Base-by-base conservation (phyloP, 2,329 filamentous ascomycete genomes). In the Penicillium polonicum region DNA sequence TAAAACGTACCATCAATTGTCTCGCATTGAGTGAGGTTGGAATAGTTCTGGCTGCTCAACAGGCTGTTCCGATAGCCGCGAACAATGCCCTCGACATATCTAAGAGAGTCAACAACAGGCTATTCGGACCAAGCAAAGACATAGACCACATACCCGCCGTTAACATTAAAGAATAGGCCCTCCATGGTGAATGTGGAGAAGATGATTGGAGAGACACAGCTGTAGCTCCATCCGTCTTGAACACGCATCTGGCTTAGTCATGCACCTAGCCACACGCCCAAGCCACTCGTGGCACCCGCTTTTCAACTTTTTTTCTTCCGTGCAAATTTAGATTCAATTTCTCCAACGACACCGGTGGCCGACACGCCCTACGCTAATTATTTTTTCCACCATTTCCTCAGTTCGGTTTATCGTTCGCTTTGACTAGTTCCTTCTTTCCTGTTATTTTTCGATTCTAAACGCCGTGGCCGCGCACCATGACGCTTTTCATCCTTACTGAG, bases 61-160 rank as follows among this genome's bases (percentile, higher is more conserved):
- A 99, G 88, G 71, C 88, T 85, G 79, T 97, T 99, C 74, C 93
- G 89, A 80, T 97, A 99, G 64, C 94, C 94, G 71, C 94, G 90
- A 70, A 97, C 91, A 75, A 99, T 92, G 76, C 94, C 94, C 80
- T 99, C 94, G 74, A 97, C 87, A 79, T 96, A 97, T 79, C 92
- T 96, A 71, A 27, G 52, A 60, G 38, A 68, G 69, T 67, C 42
- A 68, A 58, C 27, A 38, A 38, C 33, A 13, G 21, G 19, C 10
- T 17, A 25, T 39, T 13, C 36, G 5, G 21, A 48, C 5, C 1
- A 1, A 41, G 7, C 13, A 41, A 10, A 23, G 0, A 29, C 21
- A 21, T n/a, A n/a, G 44, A 29, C 5, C 7, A 73, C 84, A 64
- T 81, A 93, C 89, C 92, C 92, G 78, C 91, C 92, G 78, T 95